Evolutionary conservation across 345 rosid species (phyloP).

Genomic region (Balakata baccata): DNA sequence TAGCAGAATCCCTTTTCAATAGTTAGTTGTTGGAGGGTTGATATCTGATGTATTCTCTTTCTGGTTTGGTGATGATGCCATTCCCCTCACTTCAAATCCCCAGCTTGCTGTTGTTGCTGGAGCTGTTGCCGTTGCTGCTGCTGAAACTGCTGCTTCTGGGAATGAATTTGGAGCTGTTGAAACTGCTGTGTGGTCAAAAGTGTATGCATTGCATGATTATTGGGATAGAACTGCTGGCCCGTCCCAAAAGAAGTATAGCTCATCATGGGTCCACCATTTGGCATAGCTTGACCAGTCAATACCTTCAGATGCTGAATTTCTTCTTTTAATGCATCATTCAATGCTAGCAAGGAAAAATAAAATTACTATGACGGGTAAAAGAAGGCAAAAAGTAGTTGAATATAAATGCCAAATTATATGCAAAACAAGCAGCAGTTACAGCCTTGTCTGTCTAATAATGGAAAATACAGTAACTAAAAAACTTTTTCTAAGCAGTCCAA

Average conservation of each 20-base stretch:
- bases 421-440: not conserved
- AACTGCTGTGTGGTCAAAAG: slow-evolving; percentile 73
- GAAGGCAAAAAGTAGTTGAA: not conserved
- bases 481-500: no score
- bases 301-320: slow-evolving; percentile 93
- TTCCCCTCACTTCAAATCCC: slow-evolving; percentile 47
- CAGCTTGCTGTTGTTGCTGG: slow-evolving; percentile 40
- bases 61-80: slow-evolving; percentile 43
- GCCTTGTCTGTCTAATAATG: not conserved
- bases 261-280: slow-evolving; percentile 68
- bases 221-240: slow-evolving; percentile 50
- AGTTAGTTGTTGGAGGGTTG: slow-evolving; percentile 28
- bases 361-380: not conserved
- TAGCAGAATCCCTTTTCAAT: slow-evolving; percentile 23
- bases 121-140: slow-evolving; percentile 25
- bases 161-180: slow-evolving; percentile 89
- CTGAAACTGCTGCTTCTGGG: slow-evolving; percentile 62
- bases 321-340: slow-evolving; percentile 84
- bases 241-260: slow-evolving; percentile 56
- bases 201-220: slow-evolving; percentile 66
- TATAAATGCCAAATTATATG: not conserved
- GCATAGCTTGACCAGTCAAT: slow-evolving; percentile 58
- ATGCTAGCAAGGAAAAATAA: slow-evolving; percentile 39
- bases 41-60: slow-evolving; percentile 47
- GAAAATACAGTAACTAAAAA: no score